Evolutionary conservation across 495 filamentous ascomycete genomes (phyloP).

Genomic region (Neurospora tetrasperma): DNA sequence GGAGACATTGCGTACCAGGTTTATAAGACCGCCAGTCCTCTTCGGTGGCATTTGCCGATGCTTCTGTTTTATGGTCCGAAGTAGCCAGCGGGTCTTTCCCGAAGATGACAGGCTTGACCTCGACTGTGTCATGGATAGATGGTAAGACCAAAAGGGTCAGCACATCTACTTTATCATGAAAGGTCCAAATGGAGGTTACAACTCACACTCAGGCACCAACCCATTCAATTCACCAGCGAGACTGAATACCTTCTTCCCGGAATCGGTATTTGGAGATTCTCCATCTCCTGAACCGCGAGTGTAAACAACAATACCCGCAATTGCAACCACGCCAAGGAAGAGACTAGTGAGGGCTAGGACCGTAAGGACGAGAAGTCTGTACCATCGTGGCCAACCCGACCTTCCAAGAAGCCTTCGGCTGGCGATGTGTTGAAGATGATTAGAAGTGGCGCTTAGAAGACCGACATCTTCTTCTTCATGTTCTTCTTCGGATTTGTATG

Average conservation of each 20-base stretch:
- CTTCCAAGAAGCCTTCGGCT: background rate
- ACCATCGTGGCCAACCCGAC: background rate
- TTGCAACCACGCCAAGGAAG: background rate
- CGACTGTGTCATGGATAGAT: background rate
- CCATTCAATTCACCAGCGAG: background rate
- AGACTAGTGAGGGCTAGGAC: background rate
- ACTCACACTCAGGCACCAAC: background rate
- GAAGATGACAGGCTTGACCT: background rate
- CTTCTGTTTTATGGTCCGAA: constrained; percentile 5
- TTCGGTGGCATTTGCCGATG: constrained; percentile 2
- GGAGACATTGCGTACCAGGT: background rate
- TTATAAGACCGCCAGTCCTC: constrained; percentile 1
- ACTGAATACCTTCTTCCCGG: background rate
- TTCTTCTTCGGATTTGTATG: background rate
- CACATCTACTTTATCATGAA: background rate
- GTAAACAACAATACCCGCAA: background rate
- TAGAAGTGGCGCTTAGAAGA: background rate
- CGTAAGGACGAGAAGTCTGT: background rate
- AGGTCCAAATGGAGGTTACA: background rate
- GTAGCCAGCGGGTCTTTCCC: constrained; percentile 1
- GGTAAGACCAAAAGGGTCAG: background rate
- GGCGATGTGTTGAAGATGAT: background rate
- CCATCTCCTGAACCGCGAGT: background rate
- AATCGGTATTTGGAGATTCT: background rate
- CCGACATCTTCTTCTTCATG: background rate